Conservation (phyloP, 2,329 filamentous ascomycete species). For the Trichoderma sp. region DNA sequence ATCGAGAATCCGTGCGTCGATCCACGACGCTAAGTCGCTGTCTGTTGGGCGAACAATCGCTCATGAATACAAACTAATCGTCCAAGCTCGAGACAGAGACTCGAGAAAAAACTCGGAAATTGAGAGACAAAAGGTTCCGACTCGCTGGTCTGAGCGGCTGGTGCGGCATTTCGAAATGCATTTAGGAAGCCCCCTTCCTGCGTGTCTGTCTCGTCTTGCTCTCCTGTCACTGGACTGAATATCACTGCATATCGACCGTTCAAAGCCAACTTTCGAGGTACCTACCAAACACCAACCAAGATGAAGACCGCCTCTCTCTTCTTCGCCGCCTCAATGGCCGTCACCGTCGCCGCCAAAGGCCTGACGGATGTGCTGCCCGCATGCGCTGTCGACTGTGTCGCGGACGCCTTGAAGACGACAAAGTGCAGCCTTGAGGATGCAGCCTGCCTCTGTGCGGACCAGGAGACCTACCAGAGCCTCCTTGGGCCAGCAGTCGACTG, state of each 20-base stretch:
- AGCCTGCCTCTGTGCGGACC: constrained; percentile 34
- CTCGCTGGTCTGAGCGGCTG: neutral
- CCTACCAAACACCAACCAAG: neutral
- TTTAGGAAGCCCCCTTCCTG: neutral
- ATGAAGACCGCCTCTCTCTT: constrained; percentile 29
- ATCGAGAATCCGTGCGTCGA: neutral
- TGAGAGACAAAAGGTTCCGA: constrained; percentile 3
- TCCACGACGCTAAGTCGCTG: neutral
- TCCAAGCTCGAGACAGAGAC: neutral
- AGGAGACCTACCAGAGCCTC: constrained; percentile 38
- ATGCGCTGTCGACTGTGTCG: constrained; percentile 39
- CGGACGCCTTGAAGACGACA: constrained; percentile 33
- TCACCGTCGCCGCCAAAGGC: constrained; percentile 32
- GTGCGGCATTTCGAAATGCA: constrained; percentile 2
- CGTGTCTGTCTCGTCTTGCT: no score
- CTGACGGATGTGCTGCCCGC: constrained; percentile 35
- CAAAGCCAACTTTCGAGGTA: neutral
- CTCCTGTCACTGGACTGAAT: neutral
- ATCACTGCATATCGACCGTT: neutral
- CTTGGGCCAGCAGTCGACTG: constrained; percentile 35
- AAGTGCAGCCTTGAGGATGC: constrained; percentile 35
- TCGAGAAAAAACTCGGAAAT: neutral
- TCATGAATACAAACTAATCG: neutral
- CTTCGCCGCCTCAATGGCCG: constrained; percentile 31
- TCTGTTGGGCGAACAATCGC: neutral